Base-by-base conservation (phyloP, 2,329 filamentous ascomycete genomes). In the Xylaria sp. region DNA sequence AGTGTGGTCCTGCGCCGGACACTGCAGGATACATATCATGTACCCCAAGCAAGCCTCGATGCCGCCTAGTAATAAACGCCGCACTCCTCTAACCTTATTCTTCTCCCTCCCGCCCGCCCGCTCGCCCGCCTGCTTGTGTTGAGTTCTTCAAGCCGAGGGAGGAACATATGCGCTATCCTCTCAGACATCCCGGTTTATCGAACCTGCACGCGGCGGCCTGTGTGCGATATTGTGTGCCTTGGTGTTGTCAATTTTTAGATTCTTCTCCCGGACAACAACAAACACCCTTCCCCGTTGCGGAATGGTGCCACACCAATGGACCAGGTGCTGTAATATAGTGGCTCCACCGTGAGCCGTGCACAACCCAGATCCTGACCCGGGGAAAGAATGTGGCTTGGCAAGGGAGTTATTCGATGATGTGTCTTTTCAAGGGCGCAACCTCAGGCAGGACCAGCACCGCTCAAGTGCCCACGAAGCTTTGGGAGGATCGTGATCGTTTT, bases 321-420 rank as follows among this genome's bases (percentile, higher is more conserved):
- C 54, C 23, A 48, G 49, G 55, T 40, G 40, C 40, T 52, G 58
- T 41, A 53, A 43, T 53, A 53, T 58, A 58, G 46, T 35, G 48
- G 54, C 53, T 41, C 58, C 60, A 55, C 52, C 43, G 17, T 23
- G 33, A 52, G 47, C 54, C 38, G 54, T 48, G 51, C 60, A 47
- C 40, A 38, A 41, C 54, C 47, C 46, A 31, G 31, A 31, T 7
- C 47, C 58, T 43, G 37, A 49, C 59, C 54, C 49, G 54, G 59
- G 59, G 59, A 48, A 53, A 51, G 53, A 65, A 61, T 62, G 63
- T 60, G 60, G 65, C 65, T 63, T 65, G 58, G 58, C 54, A 58
- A 44, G 23, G 59, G 43, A 57, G 53, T 54, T 58, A n/a, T 52
- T 59, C 41, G 51, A 63, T 59, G 54, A 67, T 64, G 51, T 60